These are phyloP conservation scores for Baeospora myosura DNA, from an alignment of 1,284 basidiomycete genomes.

Conservation along the genomic window DNA sequence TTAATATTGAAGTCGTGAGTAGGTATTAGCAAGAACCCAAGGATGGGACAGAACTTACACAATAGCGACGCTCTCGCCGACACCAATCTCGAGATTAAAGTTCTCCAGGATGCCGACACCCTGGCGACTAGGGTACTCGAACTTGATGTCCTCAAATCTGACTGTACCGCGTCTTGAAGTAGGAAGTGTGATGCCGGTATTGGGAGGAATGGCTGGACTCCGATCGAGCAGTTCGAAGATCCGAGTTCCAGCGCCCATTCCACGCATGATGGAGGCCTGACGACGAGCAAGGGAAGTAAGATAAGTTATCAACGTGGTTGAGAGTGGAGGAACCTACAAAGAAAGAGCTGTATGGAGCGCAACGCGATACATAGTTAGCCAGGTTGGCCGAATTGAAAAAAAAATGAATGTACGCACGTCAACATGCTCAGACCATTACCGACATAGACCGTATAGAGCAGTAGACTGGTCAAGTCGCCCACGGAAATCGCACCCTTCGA, in stretches of 20 bases:
- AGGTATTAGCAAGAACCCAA: background rate
- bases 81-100: conserved; percentile 69
- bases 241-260: conserved; percentile 86
- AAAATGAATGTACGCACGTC: conserved; percentile 43
- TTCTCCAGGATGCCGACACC: conserved; percentile 74
- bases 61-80: conserved; percentile 85
- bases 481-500: conserved; percentile 83
- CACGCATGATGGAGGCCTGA: conserved; percentile 80
- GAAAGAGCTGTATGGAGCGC: conserved; percentile 36
- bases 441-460: conserved; percentile 91
- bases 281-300: conserved; percentile 3
- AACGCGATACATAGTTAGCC: background rate
- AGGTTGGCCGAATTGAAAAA: background rate
- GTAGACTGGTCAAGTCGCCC: conserved; percentile 83
- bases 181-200: conserved; percentile 50
- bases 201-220: conserved; percentile 61
- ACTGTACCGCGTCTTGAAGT: conserved; percentile 57
- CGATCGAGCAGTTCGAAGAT: conserved; percentile 92
- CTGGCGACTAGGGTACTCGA: conserved; percentile 82
- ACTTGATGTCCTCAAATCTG: conserved; percentile 73
- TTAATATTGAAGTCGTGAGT: too few relatives aligned
- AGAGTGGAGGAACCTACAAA: conserved; percentile 36
- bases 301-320: conserved; percentile 1
- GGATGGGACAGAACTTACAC: conserved; percentile 61
- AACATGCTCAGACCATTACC: conserved; percentile 76